Evolutionary conservation across 2,329 filamentous ascomycete genomes (phyloP), one percentile per base, ranked within the genome.

Genomic region (Fusarium sp.): DNA sequence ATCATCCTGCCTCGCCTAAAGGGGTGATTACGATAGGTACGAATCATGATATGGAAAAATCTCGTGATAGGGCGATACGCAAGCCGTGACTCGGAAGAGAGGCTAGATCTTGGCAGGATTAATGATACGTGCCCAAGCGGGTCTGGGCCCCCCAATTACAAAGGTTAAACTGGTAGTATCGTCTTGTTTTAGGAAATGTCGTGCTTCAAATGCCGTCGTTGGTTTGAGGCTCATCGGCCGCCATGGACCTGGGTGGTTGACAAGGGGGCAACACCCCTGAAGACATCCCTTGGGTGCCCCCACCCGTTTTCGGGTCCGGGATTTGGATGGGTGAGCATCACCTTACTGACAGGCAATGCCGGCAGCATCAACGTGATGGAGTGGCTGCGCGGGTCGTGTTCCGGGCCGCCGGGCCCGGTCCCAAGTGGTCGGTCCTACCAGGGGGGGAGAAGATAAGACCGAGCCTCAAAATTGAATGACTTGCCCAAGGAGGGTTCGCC

Each of bases 191-290:
- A 25, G 50, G 17, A 37, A 37, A 54, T 62, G 64, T 54, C 60
- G 68, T 65, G 61, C 65, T 69, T 40, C 69, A 73, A 75, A 63
- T 75, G 73, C 73, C 73, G 73, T 72, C 73, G 73, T 72, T 38
- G 43, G 47, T 35, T 68, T 76, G 74, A 76, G 73, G 71, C 73
- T 75, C 72, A 72, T 65, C 52, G 43, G 20, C 17, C 43, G 63
- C 60, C 37, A 56, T 35, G 63, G 40, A 40, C 54, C 20, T 37
- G 59, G 68, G 32, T 58, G 37, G 27, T 12, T n/a, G 62, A 56
- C 64, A 71, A 40, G 22, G 66, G 71, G 58, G 9, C 25, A 15
- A 27, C 9, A 17, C 33, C 50, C 33, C 22, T 22, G 35, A 50
- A 50, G 37, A 17, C 9, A 32, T 30, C 30, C 30, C 30, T 30